Conservation (phyloP, 2,329 filamentous ascomycete species). For the Fusarium pininemorale region DNA sequence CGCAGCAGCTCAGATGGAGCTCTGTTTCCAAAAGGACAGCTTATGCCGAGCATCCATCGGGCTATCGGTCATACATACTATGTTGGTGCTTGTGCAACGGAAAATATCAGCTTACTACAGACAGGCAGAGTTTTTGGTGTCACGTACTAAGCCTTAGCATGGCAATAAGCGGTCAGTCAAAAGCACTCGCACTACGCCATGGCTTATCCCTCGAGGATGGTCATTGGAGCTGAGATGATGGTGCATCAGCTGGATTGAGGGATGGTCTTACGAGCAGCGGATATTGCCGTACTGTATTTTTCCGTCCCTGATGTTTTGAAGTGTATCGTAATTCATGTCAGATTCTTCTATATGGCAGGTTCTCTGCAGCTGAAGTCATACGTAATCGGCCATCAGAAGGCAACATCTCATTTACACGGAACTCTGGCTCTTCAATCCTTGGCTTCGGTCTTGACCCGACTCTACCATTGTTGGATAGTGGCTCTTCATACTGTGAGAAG, state of each 20-base stretch:
- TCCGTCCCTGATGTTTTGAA: neutral
- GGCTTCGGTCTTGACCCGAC: too few species aligned
- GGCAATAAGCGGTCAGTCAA: neutral
- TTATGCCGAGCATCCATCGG: neutral
- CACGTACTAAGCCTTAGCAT: neutral
- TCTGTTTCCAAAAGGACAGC: neutral
- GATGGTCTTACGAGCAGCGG: neutral
- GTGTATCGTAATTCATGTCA: neutral
- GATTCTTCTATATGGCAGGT: neutral
- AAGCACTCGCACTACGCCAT: neutral
- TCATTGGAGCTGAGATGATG: neutral
- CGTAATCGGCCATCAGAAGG: neutral
- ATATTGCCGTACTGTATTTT: neutral
- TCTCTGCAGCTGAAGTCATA: neutral
- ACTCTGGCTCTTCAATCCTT: neutral
- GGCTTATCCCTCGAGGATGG: neutral
- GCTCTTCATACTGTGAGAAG: neutral
- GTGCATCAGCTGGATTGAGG: constrained; percentile 4
- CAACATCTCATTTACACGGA: fast-evolving
- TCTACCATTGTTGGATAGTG: neutral
- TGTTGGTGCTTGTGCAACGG: neutral
- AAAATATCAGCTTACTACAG: constrained; percentile 5
- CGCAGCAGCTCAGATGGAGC: neutral
- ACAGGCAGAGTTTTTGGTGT: neutral
- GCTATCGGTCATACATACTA: neutral